Conservation (phyloP, 768 basidiomycete species). For the Suillus hirtellus region DNA sequence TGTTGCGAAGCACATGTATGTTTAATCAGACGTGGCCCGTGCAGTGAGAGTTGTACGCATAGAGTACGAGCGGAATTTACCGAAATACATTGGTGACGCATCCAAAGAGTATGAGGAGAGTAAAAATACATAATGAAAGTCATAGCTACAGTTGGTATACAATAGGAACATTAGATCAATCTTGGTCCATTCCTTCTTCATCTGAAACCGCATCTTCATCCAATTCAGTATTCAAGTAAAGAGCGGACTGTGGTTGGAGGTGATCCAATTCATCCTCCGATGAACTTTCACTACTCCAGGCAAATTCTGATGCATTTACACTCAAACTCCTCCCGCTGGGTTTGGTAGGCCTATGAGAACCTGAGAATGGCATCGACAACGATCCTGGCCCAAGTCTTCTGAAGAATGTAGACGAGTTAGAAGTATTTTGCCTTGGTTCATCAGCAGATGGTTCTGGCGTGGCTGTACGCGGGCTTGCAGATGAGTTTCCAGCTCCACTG, state of each 20-base stretch:
- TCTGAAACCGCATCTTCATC: conserved; percentile 21
- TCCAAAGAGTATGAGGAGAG: neutral
- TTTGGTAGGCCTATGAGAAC: conserved; percentile 23
- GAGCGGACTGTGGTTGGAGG: conserved; percentile 16
- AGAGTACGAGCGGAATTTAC: no score
- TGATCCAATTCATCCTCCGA: conserved; percentile 43
- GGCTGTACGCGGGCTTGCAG: conserved; percentile 14
- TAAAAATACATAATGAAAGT: neutral
- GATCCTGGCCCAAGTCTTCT: conserved; percentile 46
- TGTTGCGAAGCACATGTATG: no score
- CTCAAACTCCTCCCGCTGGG: conserved; percentile 28
- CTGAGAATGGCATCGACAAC: conserved; percentile 38
- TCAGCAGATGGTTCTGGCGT: conserved; percentile 12
- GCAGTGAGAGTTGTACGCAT: no score
- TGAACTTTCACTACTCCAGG: conserved; percentile 64
- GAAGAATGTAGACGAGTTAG: conserved; percentile 38
- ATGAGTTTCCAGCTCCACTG: conserved; percentile 14
- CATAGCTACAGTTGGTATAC: conserved; percentile 6
- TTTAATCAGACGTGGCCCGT: no score
- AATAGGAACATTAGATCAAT: conserved; percentile 14
- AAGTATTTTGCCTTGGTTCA: conserved; percentile 15
- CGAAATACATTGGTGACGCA: no score
- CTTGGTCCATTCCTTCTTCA: conserved; percentile 24
- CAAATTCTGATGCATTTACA: conserved; percentile 34
- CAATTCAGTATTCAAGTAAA: conserved; percentile 15